These are phyloP conservation scores for Mimosa pudica DNA, from an alignment of 306 rosid species.

Conservation along the genomic window DNA sequence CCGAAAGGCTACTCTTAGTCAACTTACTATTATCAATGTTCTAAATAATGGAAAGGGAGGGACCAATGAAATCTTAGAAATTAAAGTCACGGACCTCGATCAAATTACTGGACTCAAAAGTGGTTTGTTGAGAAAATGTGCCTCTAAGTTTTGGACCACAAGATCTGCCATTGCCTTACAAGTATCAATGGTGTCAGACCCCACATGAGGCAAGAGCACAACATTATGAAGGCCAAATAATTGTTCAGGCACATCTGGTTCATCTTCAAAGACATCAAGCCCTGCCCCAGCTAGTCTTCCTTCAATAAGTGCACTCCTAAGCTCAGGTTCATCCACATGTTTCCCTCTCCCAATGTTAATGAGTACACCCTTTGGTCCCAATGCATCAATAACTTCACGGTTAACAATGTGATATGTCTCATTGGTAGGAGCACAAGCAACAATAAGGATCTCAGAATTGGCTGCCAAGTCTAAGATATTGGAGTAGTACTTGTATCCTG, in stretches of 20 bases:
- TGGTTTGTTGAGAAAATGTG: conserved; percentile 54
- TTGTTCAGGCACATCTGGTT: conserved; percentile 59
- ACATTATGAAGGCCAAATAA: conserved; percentile 59
- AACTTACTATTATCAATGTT: too few species aligned
- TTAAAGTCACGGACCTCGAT: conserved; percentile 10
- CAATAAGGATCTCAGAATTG: conserved; percentile 53
- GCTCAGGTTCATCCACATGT: conserved; percentile 52
- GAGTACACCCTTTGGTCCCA: conserved; percentile 70
- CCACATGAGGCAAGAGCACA: conserved; percentile 69
- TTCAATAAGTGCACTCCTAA: conserved; percentile 60
- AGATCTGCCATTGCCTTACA: conserved; percentile 66
- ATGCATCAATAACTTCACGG: conserved; percentile 57
- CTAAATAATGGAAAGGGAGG: background rate
- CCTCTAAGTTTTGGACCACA: conserved; percentile 64
- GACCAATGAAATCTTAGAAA: background rate
- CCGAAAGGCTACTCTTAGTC: too few species aligned
- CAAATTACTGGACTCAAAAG: conserved; percentile 55
- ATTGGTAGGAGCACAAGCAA: conserved; percentile 57
- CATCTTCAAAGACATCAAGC: conserved; percentile 72
- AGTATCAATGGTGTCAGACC: conserved; percentile 64
- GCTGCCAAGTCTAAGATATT: conserved; percentile 54
- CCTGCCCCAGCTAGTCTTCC: conserved; percentile 75
- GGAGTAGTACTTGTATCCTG: conserved; percentile 55
- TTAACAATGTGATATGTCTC: conserved; percentile 65
- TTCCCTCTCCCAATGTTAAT: conserved; percentile 69